Conservation (phyloP, 192 early-diverging fungal genomes). For the Lobosporangium transversale region DNA sequence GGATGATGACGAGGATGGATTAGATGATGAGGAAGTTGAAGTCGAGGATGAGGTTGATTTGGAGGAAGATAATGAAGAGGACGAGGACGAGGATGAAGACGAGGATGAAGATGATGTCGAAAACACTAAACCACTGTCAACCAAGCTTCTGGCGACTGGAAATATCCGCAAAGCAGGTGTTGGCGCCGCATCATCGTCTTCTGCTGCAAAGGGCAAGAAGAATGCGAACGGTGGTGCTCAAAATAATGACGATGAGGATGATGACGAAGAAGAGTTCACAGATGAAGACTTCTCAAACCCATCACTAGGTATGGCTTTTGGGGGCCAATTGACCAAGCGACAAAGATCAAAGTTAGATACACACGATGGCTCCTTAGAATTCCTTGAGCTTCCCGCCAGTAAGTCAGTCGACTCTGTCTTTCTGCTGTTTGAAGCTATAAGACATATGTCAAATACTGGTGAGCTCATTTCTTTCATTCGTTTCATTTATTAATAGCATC, state of each 20-base stretch:
- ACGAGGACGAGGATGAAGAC: conserved; percentile 24
- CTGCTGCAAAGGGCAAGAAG: conserved; percentile 35
- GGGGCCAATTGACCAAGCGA: conserved; percentile 71
- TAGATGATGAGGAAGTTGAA: conserved; percentile 39
- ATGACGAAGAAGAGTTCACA: conserved; percentile 38
- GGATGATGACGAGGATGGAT: conserved; percentile 43
- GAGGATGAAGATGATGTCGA: conserved; percentile 52
- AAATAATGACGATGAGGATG: conserved; percentile 16
- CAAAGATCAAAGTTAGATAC: conserved; percentile 74
- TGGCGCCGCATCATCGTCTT: not conserved
- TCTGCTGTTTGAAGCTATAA: not conserved
- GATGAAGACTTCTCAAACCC: conserved; percentile 46
- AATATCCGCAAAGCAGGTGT: too few species aligned
- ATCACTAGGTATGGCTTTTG: conserved; percentile 28
- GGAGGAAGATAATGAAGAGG: conserved; percentile 23
- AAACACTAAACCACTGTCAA: conserved; percentile 27
- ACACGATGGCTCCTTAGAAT: conserved; percentile 60
- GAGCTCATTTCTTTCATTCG: not conserved
- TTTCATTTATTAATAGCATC: conserved; percentile 33
- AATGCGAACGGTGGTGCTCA: too few species aligned
- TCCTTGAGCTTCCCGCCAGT: conserved; percentile 76
- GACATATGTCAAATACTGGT: not conserved
- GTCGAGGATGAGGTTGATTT: conserved; percentile 41
- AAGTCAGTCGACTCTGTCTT: conserved; percentile 9
- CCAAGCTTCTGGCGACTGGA: conserved; percentile 20